phyloP scores from a whole-genome alignment of 2,329 filamentous ascomycete genomes.

The Xylaria sp. region DNA sequence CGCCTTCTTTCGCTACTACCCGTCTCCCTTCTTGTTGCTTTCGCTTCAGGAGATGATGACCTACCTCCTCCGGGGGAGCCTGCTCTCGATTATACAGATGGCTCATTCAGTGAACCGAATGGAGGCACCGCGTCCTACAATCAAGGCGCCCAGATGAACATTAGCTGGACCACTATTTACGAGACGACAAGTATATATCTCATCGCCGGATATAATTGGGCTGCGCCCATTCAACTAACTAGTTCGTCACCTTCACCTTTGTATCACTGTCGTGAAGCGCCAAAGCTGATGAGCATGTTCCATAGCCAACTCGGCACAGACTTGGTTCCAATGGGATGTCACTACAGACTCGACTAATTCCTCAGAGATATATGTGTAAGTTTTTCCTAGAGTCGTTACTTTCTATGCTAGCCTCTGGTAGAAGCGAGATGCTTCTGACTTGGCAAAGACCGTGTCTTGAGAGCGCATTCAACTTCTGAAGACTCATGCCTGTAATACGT shows the following conservation, averaged over 20 bases:
- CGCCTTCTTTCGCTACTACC: constrained; percentile 24
- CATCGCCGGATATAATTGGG: constrained; percentile 40
- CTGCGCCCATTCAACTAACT: constrained; percentile 40
- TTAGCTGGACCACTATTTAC: constrained; percentile 42
- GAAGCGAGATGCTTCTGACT: background rate
- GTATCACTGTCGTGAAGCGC: background rate
- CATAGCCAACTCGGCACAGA: constrained; percentile 41
- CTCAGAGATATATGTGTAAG: constrained; percentile 41
- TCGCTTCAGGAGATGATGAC: constrained; percentile 30
- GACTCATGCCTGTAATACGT: background rate
- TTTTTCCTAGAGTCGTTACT: background rate
- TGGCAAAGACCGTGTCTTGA: background rate
- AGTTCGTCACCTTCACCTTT: constrained; percentile 33
- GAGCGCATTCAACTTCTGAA: background rate
- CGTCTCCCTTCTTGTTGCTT: constrained; percentile 29
- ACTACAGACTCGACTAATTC: constrained; percentile 42
- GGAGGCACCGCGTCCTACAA: constrained; percentile 38
- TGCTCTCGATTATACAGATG: constrained; percentile 40
- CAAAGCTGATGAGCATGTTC: constrained; percentile 8
- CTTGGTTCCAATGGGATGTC: constrained; percentile 43
- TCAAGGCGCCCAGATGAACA: constrained; percentile 42
- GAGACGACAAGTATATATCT: constrained; percentile 45
- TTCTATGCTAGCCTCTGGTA: background rate
- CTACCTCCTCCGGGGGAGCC: constrained; percentile 40
- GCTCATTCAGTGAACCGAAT: constrained; percentile 39